These are phyloP conservation scores for Cyberlindnera americana DNA, from an alignment of 805 yeast genomes.

Conservation along the genomic window DNA sequence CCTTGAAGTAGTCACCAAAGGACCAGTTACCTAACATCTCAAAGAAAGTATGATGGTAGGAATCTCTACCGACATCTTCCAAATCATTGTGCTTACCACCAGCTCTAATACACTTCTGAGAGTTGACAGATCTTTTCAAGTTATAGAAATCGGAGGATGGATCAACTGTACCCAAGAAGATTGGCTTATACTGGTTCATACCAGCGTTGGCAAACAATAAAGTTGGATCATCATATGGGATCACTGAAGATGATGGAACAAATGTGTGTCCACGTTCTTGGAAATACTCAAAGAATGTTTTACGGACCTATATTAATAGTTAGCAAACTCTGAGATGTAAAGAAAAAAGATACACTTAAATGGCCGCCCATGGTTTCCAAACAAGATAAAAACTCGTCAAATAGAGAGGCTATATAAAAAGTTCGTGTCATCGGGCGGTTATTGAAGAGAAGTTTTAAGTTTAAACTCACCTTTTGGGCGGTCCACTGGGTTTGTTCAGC, in stretches of 20 bases:
- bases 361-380: too few relatives aligned
- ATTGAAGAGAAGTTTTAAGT: too few relatives aligned
- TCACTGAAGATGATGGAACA: constrained; percentile 90
- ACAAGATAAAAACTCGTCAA: too few relatives aligned
- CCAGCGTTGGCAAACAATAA: constrained; percentile 97
- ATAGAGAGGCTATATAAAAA: too few relatives aligned
- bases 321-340: background rate
- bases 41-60: constrained; percentile 97
- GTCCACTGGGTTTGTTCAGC: constrained; percentile 28
- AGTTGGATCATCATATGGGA: constrained; percentile 98
- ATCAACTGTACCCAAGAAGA: constrained; percentile 94
- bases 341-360: too few relatives aligned
- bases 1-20: constrained; percentile 96
- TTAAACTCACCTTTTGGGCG: constrained; percentile 26
- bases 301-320: constrained; percentile 50
- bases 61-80: constrained; percentile 97
- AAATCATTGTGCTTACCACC: constrained; percentile 99
- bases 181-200: constrained; percentile 98
- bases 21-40: constrained; percentile 99
- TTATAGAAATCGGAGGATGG: constrained; percentile 85
- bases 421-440: background rate
- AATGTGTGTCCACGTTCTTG: constrained; percentile 65
- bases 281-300: constrained; percentile 82
- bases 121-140: constrained; percentile 86
- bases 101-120: constrained; percentile 98